These are phyloP conservation scores for Haplographium delicatum DNA, from an alignment of 495 filamentous ascomycete species.

Conservation along the genomic window DNA sequence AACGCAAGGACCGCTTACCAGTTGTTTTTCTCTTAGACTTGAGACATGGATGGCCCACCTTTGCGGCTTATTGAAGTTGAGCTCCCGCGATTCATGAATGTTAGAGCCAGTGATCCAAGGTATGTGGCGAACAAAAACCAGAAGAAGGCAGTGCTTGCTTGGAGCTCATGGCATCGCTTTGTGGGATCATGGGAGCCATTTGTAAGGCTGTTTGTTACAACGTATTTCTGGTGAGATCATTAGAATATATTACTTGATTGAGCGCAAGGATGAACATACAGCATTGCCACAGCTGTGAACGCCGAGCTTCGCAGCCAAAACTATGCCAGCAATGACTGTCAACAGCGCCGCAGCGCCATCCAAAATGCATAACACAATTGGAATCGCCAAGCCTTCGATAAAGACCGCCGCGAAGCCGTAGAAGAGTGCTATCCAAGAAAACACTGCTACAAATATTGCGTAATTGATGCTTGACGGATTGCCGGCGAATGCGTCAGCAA, in stretches of 20 bases:
- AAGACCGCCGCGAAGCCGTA: slow-evolving; percentile 51
- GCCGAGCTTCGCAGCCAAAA: slow-evolving; percentile 54
- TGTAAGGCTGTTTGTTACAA: slow-evolving; percentile 50
- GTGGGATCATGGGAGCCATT: slow-evolving; percentile 47
- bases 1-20: slow-evolving; percentile 16
- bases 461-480: slow-evolving; percentile 61
- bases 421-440: slow-evolving; percentile 58
- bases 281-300: slow-evolving; percentile 57
- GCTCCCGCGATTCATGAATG: slow-evolving; percentile 37
- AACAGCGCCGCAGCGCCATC: slow-evolving; percentile 60
- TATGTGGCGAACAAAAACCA: slow-evolving; percentile 66
- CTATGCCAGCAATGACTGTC: slow-evolving; percentile 60
- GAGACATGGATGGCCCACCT: slow-evolving; percentile 55
- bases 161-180: slow-evolving; percentile 64
- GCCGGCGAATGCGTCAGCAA: slow-evolving; percentile 46
- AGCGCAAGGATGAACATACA: slow-evolving; percentile 39
- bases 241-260: background rate
- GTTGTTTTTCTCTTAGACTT: slow-evolving; percentile 45
- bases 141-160: slow-evolving; percentile 63
- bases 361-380: slow-evolving; percentile 48
- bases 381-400: slow-evolving; percentile 40
- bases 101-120: slow-evolving; percentile 48
- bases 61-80: slow-evolving; percentile 26
- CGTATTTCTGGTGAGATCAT: slow-evolving; percentile 42
- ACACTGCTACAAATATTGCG: slow-evolving; percentile 59